Evolutionary conservation across 345 rosid genomes (phyloP), one percentile per base, ranked within the genome.

Genomic region (Populus nigra): DNA sequence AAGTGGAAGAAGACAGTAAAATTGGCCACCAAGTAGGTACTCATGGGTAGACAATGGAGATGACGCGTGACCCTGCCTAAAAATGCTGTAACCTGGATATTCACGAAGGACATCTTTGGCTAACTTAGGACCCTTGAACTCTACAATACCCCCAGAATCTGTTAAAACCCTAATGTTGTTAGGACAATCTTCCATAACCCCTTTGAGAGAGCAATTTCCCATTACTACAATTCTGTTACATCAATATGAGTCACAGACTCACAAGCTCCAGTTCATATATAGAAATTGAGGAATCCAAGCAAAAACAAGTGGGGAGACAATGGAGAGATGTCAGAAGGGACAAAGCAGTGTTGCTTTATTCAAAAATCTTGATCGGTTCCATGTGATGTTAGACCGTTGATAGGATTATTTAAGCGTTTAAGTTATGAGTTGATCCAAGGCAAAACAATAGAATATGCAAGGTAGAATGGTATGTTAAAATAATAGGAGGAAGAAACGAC

Each of bases 161-260:
- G 86, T 84, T 39, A 86, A 38, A 43, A 90, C 76, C 75, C 89
- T 66, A 73, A 86, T 76, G 12, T 31, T 49, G 45, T 70, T 75
- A 25, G 71, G 38, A 36, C 59, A 65, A 8, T 71, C 67, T 31
- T 5, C 80, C 49, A 69, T 18, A 8, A 74, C 73, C 63, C 89
- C 88, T 75, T 83, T 88, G 61, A 85, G 68, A 70, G 90, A 84
- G 79, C 91, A 90, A 82, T 88, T 90, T 49, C 93, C 91, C 93
- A 90, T 90, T 29, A 39, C 16, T 27, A 49, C 8, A 69, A 41
- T 41, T 77, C 59, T 20, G 45, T 10, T 6, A n/a, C 31, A 43
- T 16, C 22, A 41, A 18, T 27, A 22, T 5, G 11, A 41, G 41
- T 29, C 7, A 38, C 23, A 22, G 22, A 33, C 39, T 20, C 36